Percentiles rank a stretch among this genome's conserved stretches.
Conservation (phyloP, 2,329 filamentous ascomycete genomes). For the Colletotrichum camelliae region DNA sequence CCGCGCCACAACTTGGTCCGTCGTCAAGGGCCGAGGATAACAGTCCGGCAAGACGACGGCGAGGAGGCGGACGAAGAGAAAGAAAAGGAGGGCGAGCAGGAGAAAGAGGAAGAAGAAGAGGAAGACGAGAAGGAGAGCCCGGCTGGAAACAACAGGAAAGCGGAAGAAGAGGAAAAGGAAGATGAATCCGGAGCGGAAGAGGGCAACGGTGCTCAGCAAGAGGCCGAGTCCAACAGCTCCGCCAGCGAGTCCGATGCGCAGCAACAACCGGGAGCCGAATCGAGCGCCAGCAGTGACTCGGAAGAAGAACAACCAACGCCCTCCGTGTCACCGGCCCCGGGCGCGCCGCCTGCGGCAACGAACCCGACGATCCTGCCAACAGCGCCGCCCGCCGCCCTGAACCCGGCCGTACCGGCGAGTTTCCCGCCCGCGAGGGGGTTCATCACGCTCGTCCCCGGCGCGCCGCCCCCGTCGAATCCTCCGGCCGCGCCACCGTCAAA, state of each 20-base stretch:
- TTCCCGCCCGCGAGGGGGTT: slow-evolving; percentile 2
- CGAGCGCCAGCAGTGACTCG: slow-evolving; percentile 2
- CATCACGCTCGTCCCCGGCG: slow-evolving; percentile 11
- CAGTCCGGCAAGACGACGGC: neutral
- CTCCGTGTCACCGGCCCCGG: neutral
- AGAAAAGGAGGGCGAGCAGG: neutral
- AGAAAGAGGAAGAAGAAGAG: neutral
- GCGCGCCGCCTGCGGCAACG: neutral
- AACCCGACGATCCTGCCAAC: neutral
- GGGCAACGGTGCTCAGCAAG: neutral
- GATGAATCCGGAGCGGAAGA: neutral
- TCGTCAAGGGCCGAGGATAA: neutral
- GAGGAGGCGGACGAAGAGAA: slow-evolving; percentile 13
- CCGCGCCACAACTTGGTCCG: slow-evolving; percentile 9
- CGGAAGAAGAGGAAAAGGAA: neutral
- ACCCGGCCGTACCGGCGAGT: neutral
- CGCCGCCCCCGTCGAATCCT: neutral
- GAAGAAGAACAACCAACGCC: neutral
- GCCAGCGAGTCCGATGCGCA: neutral
- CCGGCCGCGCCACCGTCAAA: neutral
- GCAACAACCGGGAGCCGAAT: neutral
- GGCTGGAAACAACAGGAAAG: neutral
- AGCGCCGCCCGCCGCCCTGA: neutral
- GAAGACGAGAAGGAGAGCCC: neutral
- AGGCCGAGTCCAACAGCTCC: neutral